Evolutionary conservation across 805 yeast species (phyloP).

Genomic region (Metschnikowia sp.): DNA sequence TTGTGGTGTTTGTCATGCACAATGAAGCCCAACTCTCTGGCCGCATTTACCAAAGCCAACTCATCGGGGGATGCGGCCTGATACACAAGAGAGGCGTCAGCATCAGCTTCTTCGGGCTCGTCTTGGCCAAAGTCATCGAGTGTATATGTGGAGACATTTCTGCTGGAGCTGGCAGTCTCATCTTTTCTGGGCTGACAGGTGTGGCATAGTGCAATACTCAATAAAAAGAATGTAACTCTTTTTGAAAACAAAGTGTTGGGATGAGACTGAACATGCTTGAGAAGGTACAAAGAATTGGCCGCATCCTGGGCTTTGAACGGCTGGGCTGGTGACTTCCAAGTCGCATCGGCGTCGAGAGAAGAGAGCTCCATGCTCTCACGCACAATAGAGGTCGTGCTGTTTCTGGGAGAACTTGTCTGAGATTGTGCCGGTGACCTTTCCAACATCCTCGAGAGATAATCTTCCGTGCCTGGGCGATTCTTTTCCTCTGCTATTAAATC

Average conservation of each 20-base stretch:
- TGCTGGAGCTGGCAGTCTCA: slow-evolving; percentile 4
- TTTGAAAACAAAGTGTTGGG: slow-evolving; percentile 70
- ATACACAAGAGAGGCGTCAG: slow-evolving; percentile 59
- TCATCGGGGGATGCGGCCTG: slow-evolving; percentile 98
- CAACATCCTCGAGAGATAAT: slow-evolving; percentile 2
- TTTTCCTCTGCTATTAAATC: slow-evolving; percentile 41
- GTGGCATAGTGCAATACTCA: slow-evolving; percentile 84
- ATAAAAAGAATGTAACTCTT: slow-evolving; percentile 72
- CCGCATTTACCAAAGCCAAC: slow-evolving; percentile 88
- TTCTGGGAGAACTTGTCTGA: slow-evolving; percentile 12
- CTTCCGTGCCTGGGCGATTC: slow-evolving; percentile 2
- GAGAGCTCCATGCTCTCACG: slow-evolving; percentile 32
- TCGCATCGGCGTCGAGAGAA: slow-evolving; percentile 22
- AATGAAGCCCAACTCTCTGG: slow-evolving; percentile 91
- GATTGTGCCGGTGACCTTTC: slow-evolving; percentile 1
- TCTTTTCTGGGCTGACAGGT: slow-evolving; percentile 73
- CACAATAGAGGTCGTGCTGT: slow-evolving; percentile 32
- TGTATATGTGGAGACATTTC: slow-evolving; percentile 17
- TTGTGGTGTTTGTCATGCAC: slow-evolving; percentile 65
- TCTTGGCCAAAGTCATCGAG: slow-evolving; percentile 18
- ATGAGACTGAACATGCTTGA: slow-evolving; percentile 64
- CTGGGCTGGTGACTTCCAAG: slow-evolving; percentile 50
- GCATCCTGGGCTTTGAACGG: slow-evolving; percentile 41
- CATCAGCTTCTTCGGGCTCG: slow-evolving; percentile 9
- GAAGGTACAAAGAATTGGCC: slow-evolving; percentile 56